These are phyloP conservation scores for Mycosarcoma maydis DNA, from an alignment of 1,284 basidiomycete species.

Conservation along the genomic window DNA sequence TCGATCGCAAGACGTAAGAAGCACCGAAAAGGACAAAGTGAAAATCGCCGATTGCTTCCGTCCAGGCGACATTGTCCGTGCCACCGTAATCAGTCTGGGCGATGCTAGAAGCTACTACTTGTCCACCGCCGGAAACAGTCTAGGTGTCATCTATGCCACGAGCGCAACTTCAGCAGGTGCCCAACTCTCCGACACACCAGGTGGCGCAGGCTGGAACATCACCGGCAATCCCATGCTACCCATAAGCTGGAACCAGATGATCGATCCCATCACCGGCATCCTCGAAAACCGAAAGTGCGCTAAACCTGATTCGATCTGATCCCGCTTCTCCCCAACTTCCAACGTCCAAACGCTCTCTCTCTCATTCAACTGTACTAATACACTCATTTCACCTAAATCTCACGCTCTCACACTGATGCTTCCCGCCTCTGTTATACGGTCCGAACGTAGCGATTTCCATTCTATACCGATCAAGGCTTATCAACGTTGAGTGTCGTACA, in stretches of 20 bases:
- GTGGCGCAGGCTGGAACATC: conserved; percentile 43
- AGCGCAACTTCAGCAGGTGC: conserved; percentile 10
- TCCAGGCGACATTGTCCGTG: conserved; percentile 93
- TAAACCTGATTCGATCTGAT: conserved; percentile 72
- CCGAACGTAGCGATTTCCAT: too few relatives aligned
- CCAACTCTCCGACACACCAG: too few relatives aligned
- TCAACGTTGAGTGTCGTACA: conserved; percentile 1
- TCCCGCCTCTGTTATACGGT: too few relatives aligned
- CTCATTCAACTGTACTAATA: background rate
- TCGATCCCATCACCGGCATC: conserved; percentile 81
- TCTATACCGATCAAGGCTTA: too few relatives aligned
- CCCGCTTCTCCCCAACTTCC: too few relatives aligned
- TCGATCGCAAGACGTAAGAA: conserved; percentile 79
- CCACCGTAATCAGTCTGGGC: conserved; percentile 74
- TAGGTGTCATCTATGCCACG: conserved; percentile 75
- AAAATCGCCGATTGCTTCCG: conserved; percentile 94
- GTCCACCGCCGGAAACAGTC: conserved; percentile 90
- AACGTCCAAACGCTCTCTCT: too few relatives aligned
- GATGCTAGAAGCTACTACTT: conserved; percentile 78
- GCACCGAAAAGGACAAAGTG: conserved; percentile 89
- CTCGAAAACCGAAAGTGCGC: conserved; percentile 88
- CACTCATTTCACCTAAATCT: too few relatives aligned
- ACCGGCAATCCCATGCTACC: conserved; percentile 50
- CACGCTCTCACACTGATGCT: too few relatives aligned
- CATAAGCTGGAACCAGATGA: conserved; percentile 90